These are phyloP conservation scores for Hibiscus tridactylites DNA, from an alignment of 345 rosid genomes.

Conservation along the genomic window DNA sequence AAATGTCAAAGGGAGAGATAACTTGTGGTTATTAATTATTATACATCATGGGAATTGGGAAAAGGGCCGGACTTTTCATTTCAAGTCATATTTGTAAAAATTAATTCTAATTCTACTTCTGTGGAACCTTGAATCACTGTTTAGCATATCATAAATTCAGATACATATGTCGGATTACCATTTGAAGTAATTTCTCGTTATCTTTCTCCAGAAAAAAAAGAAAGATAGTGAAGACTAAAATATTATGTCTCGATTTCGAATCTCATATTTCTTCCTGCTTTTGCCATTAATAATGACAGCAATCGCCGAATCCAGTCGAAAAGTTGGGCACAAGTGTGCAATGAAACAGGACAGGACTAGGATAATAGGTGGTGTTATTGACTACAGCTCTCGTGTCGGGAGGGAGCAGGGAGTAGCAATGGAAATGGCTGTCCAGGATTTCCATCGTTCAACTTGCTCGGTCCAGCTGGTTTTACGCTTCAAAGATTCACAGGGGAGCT, in stretches of 20 bases:
- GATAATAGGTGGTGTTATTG: conserved; percentile 1
- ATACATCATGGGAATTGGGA: background rate
- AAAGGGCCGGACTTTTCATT: background rate
- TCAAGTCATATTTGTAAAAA: background rate
- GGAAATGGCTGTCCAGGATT: conserved; percentile 6
- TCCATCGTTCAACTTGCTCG: background rate
- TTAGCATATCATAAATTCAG: background rate
- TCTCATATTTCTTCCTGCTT: background rate
- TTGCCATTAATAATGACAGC: background rate
- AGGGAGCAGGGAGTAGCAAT: conserved; percentile 8
- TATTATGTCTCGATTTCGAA: background rate
- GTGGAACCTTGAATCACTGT: background rate
- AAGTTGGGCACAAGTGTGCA: background rate
- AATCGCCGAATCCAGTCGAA: background rate
- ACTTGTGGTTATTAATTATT: background rate
- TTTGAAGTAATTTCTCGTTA: background rate
- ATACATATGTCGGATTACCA: background rate
- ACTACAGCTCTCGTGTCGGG: background rate
- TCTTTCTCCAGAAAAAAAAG: background rate
- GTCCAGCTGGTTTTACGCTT: background rate
- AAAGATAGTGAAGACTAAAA: background rate
- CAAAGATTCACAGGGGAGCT: background rate
- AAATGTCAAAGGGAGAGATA: background rate
- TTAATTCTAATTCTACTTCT: background rate
- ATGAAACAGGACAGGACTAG: background rate